These are phyloP conservation scores for Cercophora newfieldiana DNA, from an alignment of 495 filamentous ascomycete species.

Conservation along the genomic window DNA sequence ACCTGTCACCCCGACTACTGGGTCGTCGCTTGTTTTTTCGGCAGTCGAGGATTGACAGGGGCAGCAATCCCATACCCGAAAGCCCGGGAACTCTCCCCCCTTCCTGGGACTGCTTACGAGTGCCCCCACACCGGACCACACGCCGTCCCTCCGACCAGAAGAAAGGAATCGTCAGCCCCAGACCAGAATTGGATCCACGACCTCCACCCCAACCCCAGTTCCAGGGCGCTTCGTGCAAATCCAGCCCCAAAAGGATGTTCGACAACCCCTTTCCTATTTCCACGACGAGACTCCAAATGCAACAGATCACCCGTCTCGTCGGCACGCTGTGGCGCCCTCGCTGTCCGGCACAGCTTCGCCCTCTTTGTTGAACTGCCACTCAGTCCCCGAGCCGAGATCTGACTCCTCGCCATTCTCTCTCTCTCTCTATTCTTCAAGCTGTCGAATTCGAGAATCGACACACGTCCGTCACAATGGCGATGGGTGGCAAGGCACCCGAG, in stretches of 20 bases:
- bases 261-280: not conserved
- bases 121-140: not conserved
- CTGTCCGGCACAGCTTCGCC: not conserved
- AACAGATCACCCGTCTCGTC: not conserved
- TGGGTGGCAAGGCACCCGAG: slow-evolving; percentile 17
- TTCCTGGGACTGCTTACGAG: not conserved
- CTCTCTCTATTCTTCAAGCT: not conserved
- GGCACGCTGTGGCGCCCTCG: not conserved
- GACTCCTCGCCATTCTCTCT: not conserved
- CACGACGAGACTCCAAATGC: not conserved
- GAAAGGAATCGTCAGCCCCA: too few species aligned
- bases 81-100: not conserved
- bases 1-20: too few species aligned
- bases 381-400: not conserved
- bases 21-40: too few species aligned
- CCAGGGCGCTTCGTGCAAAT: not conserved
- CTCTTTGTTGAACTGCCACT: not conserved
- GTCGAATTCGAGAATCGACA: not conserved
- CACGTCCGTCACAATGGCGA: slow-evolving; percentile 1
- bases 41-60: too few species aligned
- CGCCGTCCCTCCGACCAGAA: not conserved
- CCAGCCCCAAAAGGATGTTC: not conserved
- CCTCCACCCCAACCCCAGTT: not conserved
- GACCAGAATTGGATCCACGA: too few species aligned
- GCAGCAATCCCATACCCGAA: not conserved